These are phyloP conservation scores for Melocanna baccifera DNA, from an alignment of 176 grass and related monocot genomes.

Conservation along the genomic window DNA sequence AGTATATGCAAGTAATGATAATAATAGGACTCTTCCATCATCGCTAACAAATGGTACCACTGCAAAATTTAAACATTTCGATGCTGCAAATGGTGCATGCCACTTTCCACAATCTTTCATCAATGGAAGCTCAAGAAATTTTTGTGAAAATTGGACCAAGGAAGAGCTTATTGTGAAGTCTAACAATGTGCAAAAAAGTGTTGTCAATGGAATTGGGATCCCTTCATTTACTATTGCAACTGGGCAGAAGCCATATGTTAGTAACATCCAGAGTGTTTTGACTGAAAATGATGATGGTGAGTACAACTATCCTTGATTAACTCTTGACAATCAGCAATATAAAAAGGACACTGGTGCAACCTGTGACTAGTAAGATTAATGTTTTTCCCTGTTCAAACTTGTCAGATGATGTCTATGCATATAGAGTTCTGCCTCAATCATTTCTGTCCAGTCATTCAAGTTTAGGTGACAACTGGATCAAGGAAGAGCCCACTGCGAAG, in stretches of 20 bases:
- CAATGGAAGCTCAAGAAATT: too few relatives aligned
- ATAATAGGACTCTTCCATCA: too few relatives aligned
- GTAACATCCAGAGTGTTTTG: background rate
- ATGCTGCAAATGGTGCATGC: too few relatives aligned
- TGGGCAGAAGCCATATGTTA: background rate
- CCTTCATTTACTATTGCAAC: too few relatives aligned
- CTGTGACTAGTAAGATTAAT: background rate
- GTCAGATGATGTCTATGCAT: conserved; percentile 2
- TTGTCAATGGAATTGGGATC: too few relatives aligned
- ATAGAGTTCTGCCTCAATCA: background rate
- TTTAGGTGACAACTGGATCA: background rate
- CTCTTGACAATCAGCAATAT: background rate
- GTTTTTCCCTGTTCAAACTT: background rate
- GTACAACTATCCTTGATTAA: conserved; percentile 10
- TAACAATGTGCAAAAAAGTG: too few relatives aligned
- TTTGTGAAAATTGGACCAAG: too few relatives aligned
- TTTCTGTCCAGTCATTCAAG: conserved; percentile 20
- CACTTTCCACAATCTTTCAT: too few relatives aligned
- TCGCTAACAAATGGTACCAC: too few relatives aligned
- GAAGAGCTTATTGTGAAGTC: too few relatives aligned
- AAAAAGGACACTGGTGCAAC: background rate
- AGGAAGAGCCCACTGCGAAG: conserved; percentile 17
- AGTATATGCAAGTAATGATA: too few relatives aligned
- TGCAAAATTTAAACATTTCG: too few relatives aligned
- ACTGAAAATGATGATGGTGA: conserved; percentile 11